Evolutionary conservation across 768 basidiomycete species (phyloP).

Genomic region (Mycena amicta): DNA sequence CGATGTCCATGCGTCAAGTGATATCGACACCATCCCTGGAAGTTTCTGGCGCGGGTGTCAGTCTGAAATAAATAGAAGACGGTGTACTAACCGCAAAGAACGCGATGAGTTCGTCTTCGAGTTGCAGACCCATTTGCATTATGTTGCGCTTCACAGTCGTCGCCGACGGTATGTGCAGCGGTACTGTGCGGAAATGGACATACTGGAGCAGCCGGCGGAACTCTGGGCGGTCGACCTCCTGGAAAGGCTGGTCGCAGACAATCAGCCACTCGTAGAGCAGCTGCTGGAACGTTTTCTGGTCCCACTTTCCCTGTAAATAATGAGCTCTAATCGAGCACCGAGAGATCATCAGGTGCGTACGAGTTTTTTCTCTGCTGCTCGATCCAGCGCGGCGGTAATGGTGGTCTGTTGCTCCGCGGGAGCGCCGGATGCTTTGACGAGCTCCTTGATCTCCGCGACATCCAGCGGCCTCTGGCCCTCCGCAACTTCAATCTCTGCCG

Average conservation of each 20-base stretch:
- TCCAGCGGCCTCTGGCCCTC: not conserved
- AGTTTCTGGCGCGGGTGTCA: not conserved
- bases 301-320: slow-evolving; percentile 3
- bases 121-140: not conserved
- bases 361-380: not conserved
- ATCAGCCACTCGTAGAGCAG: slow-evolving; percentile 2
- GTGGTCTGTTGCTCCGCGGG: not conserved
- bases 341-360: no score
- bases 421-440: not conserved
- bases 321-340: no score
- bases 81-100: not conserved
- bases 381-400: not conserved
- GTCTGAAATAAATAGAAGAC: no score
- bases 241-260: slow-evolving; percentile 4
- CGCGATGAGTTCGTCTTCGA: not conserved
- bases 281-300: not conserved
- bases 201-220: not conserved
- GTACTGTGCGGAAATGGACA: not conserved
- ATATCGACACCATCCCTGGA: slow-evolving; percentile 18
- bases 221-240: slow-evolving; percentile 1
- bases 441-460: not conserved
- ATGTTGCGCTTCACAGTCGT: not conserved
- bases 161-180: not conserved
- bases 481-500: not conserved
- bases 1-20: slow-evolving; percentile 35